These are phyloP conservation scores for Amanita molliuscula DNA, from an alignment of 768 basidiomycete species.

Conservation along the genomic window DNA sequence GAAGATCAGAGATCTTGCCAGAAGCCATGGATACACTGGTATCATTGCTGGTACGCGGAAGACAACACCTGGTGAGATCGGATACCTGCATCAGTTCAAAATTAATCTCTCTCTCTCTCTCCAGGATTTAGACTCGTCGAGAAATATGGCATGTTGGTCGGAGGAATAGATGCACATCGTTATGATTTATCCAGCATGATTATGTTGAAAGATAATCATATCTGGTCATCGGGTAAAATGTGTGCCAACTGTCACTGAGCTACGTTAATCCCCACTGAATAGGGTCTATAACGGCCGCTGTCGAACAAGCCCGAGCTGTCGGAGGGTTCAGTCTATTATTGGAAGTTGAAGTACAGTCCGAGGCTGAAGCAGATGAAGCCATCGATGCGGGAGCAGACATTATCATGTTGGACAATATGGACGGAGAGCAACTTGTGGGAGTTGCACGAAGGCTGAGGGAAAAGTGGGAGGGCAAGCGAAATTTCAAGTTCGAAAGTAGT, in stretches of 20 bases:
- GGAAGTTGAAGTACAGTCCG: conserved; percentile 87
- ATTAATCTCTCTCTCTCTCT: conserved; percentile 2
- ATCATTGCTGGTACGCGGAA: conserved; percentile 93
- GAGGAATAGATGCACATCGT: conserved; percentile 91
- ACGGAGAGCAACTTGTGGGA: conserved; percentile 57
- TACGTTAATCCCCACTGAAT: conserved; percentile 3
- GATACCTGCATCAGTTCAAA: background rate
- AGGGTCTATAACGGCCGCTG: conserved; percentile 89
- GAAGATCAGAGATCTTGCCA: conserved; percentile 68
- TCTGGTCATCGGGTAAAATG: conserved; percentile 83
- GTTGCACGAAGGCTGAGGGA: conserved; percentile 66
- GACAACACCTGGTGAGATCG: conserved; percentile 72
- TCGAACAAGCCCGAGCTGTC: conserved; percentile 75
- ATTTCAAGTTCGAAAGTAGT: conserved; percentile 88
- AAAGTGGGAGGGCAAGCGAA: conserved; percentile 71
- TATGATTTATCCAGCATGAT: conserved; percentile 99
- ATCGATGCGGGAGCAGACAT: conserved; percentile 93
- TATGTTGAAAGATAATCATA: conserved; percentile 99
- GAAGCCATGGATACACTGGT: conserved; percentile 71
- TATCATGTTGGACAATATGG: conserved; percentile 92
- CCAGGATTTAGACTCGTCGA: conserved; percentile 90
- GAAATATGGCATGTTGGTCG: conserved; percentile 98
- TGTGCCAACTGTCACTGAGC: conserved; percentile 5
- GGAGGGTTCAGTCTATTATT: conserved; percentile 88
- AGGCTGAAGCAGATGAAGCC: conserved; percentile 93